A percentile compares a stretch with the other conserved stretches of the same genome.
phyloP scores from a whole-genome alignment of 768 basidiomycete genomes.

The Lactifluus rugatus region DNA sequence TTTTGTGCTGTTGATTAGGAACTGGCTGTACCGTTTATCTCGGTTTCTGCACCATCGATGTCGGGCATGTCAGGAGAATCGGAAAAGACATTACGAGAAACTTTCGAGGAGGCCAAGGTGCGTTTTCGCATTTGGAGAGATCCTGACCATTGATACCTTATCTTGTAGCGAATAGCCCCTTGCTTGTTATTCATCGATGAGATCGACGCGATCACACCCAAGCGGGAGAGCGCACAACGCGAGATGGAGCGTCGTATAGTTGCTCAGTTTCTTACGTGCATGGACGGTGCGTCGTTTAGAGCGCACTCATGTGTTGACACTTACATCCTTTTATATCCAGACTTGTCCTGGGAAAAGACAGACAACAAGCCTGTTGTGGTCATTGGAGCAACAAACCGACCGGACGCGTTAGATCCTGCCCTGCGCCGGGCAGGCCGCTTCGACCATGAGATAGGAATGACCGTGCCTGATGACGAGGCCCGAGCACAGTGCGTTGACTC shows the following conservation, averaged over 20 bases:
- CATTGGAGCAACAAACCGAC: constrained; percentile 93
- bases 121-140: constrained; percentile 9
- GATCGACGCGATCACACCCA: constrained; percentile 95
- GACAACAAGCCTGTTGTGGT: constrained; percentile 90
- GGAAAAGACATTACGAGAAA: constrained; percentile 91
- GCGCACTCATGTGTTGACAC: background rate
- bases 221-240: constrained; percentile 93
- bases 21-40: constrained; percentile 87
- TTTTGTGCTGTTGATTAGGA: constrained; percentile 53
- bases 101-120: constrained; percentile 95
- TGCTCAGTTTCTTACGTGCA: constrained; percentile 94
- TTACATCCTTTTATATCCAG: constrained; percentile 30
- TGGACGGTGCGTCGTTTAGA: constrained; percentile 67
- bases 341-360: constrained; percentile 91
- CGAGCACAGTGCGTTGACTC: constrained; percentile 63
- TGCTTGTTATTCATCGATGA: constrained; percentile 96
- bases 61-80: constrained; percentile 99
- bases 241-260: constrained; percentile 99
- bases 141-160: background rate
- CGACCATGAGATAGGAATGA: constrained; percentile 97
- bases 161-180: constrained; percentile 67
- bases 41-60: constrained; percentile 87
- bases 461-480: constrained; percentile 87
- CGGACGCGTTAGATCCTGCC: constrained; percentile 90
- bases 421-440: constrained; percentile 90